Evolutionary conservation across 306 rosid genomes (phyloP), one percentile per base, ranked within the genome.

Genomic region (Ormosia emarginata): DNA sequence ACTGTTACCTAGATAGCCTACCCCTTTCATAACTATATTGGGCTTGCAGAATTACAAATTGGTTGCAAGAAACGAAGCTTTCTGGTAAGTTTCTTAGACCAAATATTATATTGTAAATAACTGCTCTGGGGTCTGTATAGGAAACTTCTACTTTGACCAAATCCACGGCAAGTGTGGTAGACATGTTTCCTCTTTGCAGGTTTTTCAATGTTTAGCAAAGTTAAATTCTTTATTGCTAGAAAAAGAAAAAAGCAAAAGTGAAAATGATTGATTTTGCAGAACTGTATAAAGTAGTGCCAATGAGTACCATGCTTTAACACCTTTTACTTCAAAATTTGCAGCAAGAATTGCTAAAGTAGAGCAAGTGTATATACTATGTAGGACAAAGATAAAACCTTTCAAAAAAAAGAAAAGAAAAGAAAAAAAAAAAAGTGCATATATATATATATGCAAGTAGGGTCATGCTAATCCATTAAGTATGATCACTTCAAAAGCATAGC

Each of bases 61-160:
- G 47, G 47, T 37, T 4, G 32, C 71, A n/a, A 65, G 29, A 65
- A 37, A 36, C 49, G 71, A 65, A 65, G 44, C 66, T 30, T 59
- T 59, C 1, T 9, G 36, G 37, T 29, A n/a, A 8, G 8, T 41
- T 14, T 14, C 15, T 18, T 44, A 40, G 74, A 68, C 74, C 74
- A 44, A 24, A 44, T 44, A 43, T 13, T 30, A 11, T 61, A 32
- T 61, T 32, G 40, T 61, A 58, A 58, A 36, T 64, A n/a, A 36
- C 1, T 3, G 44, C 9, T 14, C 5, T n/a, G 70, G 6, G n/a
- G 4, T 2, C 15, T 53, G 34, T 30, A 30, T 34, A 57, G 59
- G 85, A 81, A 74, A 81, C 75, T 74, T 81, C 75, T 43, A 55
- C 80, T 74, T 81, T 81, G 80, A 74, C 85, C 80, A 43, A 74